Evolutionary conservation across 2,329 filamentous ascomycete species (phyloP), one percentile per base, ranked within the genome.

Genomic region (Hypoxylon sp.): DNA sequence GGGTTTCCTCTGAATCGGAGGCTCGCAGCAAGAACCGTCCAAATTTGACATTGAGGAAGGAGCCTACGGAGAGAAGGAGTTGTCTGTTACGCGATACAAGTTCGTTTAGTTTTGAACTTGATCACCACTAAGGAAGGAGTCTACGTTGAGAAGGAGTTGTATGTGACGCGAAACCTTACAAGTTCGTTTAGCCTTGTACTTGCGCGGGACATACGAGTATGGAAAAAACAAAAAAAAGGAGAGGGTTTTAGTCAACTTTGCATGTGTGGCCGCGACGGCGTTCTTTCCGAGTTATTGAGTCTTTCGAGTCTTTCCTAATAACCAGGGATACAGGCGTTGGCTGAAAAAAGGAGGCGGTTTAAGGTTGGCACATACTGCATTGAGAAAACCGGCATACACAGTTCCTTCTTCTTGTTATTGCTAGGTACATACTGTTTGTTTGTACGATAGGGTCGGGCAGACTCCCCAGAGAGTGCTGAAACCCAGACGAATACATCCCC

Each of bases 1-100:
- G 79, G 87, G 87, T 64, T 87, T 88, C 69, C 78, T 78, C 43
- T 68, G 46, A 53, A 38, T 2, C 5, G 9, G 14, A 19, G 2
- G 17, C 28, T n/a, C n/a, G 25, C 45, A 28, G 36, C 17, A 25
- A 23, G 11, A 30, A 17, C 25, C 13, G 23, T 55, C 11, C 23
- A 13, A 43, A 21, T 9, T 43, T 43, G 17, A 21, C 7, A 55
- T 21, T 23, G 28, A 45, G 43, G 19, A 13, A 17, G 28, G 6
- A 30, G 28, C 9, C 5, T 43, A 10, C 11, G 38, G 9, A 21
- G 38, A 19, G 7, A 3, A 11, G 9, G 23, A n/a, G 9, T 19
- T 38, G 48, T 36, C 36, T 30, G 34, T 30, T 10, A 19, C 9
- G 32, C 10, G 36, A 56, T n/a, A n/a, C 43, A 23, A 46, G 59